A percentile compares a stretch with the other conserved stretches of the same genome.
These are phyloP conservation scores for Pichia nanzhaoensis DNA, from an alignment of 805 yeast genomes.

Conservation along the genomic window DNA sequence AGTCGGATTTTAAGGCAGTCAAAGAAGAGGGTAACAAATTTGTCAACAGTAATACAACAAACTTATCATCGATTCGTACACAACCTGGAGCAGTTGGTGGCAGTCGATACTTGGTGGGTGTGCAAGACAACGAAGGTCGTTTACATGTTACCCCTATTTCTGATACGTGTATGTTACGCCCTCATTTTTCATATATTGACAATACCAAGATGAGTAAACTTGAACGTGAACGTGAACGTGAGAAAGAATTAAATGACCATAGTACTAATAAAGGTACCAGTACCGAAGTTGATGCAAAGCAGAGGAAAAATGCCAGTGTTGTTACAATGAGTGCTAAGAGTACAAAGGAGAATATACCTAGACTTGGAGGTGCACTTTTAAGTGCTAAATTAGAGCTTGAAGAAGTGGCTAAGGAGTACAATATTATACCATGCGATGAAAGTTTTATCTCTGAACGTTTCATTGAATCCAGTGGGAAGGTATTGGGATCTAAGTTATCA, in stretches of 20 bases:
- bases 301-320: constrained; percentile 46
- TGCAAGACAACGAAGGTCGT: constrained; percentile 29
- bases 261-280: constrained; percentile 44
- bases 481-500: constrained; percentile 21
- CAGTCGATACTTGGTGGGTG: constrained; percentile 35
- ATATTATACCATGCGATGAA: constrained; percentile 8
- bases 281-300: constrained; percentile 29
- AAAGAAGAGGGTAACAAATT: neutral
- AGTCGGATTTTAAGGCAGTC: neutral
- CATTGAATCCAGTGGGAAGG: constrained; percentile 6
- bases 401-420: constrained; percentile 37
- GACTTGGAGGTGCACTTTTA: constrained; percentile 62
- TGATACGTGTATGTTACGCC: constrained; percentile 70
- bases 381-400: constrained; percentile 61
- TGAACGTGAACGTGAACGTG: constrained; percentile 37
- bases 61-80: constrained; percentile 10
- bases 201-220: constrained; percentile 31
- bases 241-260: constrained; percentile 32
- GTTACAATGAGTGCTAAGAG: constrained; percentile 74
- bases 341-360: constrained; percentile 48
- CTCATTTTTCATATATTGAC: constrained; percentile 76
- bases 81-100: constrained; percentile 19
- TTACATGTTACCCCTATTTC: constrained; percentile 61
- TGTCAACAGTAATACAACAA: neutral
- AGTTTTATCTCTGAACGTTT: constrained; percentile 7